Evolutionary conservation across 768 basidiomycete genomes (phyloP).

Genomic region (Leccinum fibrillosum): DNA sequence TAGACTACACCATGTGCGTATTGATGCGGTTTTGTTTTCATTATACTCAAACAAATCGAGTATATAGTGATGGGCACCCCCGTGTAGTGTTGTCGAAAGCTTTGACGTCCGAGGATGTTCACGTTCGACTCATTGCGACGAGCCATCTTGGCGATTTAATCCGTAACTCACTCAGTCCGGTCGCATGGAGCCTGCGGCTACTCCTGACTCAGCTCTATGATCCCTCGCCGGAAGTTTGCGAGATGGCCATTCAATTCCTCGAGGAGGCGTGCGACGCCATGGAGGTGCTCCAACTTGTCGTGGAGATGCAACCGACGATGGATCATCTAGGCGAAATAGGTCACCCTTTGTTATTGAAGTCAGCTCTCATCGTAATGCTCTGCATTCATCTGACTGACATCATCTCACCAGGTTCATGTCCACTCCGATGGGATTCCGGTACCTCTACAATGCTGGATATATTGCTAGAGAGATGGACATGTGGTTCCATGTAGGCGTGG

Average conservation of each 20-base stretch:
- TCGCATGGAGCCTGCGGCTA: constrained; percentile 86
- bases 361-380: constrained; percentile 19
- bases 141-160: constrained; percentile 82
- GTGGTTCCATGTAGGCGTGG: constrained; percentile 82
- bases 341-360: constrained; percentile 86
- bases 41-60: constrained; percentile 2
- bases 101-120: constrained; percentile 89
- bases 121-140: constrained; percentile 86
- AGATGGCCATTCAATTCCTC: constrained; percentile 83
- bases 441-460: constrained; percentile 87
- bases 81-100: constrained; percentile 93
- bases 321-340: constrained; percentile 95
- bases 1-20: constrained; percentile 86
- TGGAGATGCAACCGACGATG: constrained; percentile 91
- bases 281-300: constrained; percentile 83
- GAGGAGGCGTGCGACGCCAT: constrained; percentile 87
- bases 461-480: constrained; percentile 93
- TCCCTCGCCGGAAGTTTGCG: constrained; percentile 83
- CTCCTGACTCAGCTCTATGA: constrained; percentile 97
- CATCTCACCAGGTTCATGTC: constrained; percentile 76
- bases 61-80: constrained; percentile 83
- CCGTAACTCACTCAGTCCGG: constrained; percentile 55
- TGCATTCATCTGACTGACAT: constrained; percentile 1
- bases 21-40: background rate
- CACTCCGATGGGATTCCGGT: constrained; percentile 87